phyloP scores from a whole-genome alignment of 108 stramenopile genomes.

The Nannochloropsis oceanica region DNA sequence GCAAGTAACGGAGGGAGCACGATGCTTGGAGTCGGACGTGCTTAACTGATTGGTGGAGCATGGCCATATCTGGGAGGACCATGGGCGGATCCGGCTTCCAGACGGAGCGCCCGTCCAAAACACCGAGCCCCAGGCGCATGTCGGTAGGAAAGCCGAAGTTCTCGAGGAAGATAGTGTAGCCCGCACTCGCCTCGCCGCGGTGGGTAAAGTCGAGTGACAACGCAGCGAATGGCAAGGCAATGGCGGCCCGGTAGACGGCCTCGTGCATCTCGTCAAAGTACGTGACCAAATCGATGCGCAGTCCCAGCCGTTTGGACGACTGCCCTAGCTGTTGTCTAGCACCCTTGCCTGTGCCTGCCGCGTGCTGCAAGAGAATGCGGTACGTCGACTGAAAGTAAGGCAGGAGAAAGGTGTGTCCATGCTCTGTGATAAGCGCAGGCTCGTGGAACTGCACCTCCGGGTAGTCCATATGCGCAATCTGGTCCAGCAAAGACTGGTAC shows the following conservation, averaged over 20 bases:
- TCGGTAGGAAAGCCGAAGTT: slow-evolving; percentile 32
- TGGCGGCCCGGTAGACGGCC: slow-evolving; percentile 41
- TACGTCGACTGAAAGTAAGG: neutral
- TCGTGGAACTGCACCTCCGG: slow-evolving; percentile 51
- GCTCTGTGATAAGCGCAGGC: slow-evolving; percentile 41
- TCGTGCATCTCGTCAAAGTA: slow-evolving; percentile 49
- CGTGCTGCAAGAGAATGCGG: neutral
- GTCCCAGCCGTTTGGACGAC: neutral
- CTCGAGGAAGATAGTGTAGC: slow-evolving; percentile 24
- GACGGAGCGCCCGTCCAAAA: slow-evolving; percentile 44
- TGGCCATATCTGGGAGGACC: neutral
- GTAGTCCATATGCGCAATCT: slow-evolving; percentile 36
- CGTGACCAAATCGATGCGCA: slow-evolving; percentile 42
- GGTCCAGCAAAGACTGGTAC: slow-evolving; percentile 19
- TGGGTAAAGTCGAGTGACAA: slow-evolving; percentile 50
- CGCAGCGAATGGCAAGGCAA: slow-evolving; percentile 15
- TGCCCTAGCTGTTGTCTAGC: neutral
- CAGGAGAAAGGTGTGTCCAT: neutral
- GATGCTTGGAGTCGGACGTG: slow-evolving; percentile 34
- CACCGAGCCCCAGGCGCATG: slow-evolving; percentile 44
- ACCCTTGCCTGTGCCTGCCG: neutral
- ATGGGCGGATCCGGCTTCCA: slow-evolving; percentile 39
- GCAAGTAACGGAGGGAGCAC: slow-evolving; percentile 36
- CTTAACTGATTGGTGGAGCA: neutral
- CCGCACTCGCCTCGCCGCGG: slow-evolving; percentile 20